Conservation (phyloP, 208 protist genomes). For the Polymyxa betae region DNA sequence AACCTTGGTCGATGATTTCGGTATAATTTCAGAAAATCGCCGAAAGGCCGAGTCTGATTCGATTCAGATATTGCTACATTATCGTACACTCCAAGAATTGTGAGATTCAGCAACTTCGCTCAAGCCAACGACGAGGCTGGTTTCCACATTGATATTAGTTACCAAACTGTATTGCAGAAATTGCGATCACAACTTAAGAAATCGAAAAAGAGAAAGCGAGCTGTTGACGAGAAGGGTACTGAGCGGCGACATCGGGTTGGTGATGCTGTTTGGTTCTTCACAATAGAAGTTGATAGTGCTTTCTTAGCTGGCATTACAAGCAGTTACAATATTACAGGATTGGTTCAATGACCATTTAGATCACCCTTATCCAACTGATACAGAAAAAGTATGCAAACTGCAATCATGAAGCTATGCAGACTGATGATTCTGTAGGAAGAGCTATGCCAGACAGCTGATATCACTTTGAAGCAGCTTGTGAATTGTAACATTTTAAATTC, state of each 20-base stretch:
- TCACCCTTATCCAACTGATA: background rate
- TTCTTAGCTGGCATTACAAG: background rate
- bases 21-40: background rate
- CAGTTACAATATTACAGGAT: background rate
- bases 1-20: background rate
- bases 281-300: background rate
- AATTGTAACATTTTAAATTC: background rate
- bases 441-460: background rate
- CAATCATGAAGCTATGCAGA: background rate
- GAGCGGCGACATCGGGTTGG: background rate
- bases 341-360: conserved; percentile 31
- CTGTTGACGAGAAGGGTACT: background rate
- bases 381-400: background rate
- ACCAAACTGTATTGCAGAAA: conserved; percentile 25
- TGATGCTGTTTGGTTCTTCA: background rate
- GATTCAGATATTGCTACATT: background rate
- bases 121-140: background rate
- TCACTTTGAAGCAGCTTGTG: conserved; percentile 6
- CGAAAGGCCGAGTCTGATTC: background rate
- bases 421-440: conserved; percentile 3
- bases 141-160: background rate
- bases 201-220: background rate
- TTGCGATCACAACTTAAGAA: background rate
- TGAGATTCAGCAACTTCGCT: background rate
- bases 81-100: background rate